Evolutionary conservation across 2,329 filamentous ascomycete genomes (phyloP).

Genomic region (Biscogniauxia mediterranea): DNA sequence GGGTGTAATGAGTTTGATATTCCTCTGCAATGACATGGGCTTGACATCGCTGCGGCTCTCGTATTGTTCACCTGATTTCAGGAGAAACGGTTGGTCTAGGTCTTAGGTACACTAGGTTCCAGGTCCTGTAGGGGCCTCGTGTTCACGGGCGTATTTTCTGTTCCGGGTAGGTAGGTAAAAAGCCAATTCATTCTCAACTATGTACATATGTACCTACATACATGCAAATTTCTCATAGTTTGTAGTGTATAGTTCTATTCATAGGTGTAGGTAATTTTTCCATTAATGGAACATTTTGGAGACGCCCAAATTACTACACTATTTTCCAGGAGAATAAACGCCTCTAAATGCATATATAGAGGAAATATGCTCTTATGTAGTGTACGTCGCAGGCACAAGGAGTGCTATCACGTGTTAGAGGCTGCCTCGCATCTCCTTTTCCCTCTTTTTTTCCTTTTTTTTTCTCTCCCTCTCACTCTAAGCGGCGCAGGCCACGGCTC

Average conservation of each 20-base stretch:
- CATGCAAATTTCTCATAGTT: neutral
- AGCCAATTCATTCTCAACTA: neutral
- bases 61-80: neutral
- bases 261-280: too few species aligned
- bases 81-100: neutral
- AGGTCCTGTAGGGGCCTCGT: neutral
- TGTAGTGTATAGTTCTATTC: neutral
- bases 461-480: too few species aligned
- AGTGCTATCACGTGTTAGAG: too few species aligned
- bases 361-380: neutral
- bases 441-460: too few species aligned
- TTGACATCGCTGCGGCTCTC: neutral
- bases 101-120: neutral
- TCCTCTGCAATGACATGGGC: neutral
- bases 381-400: too few species aligned
- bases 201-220: too few species aligned
- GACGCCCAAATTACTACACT: too few species aligned
- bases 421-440: neutral
- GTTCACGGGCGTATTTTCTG: neutral
- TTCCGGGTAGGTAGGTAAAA: neutral
- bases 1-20: neutral
- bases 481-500: neutral
- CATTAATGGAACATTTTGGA: too few species aligned
- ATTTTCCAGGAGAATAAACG: too few species aligned
- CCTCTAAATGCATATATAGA: neutral